These are phyloP conservation scores for Penicillium crustosum DNA, from an alignment of 2,329 filamentous ascomycete species.

Conservation along the genomic window DNA sequence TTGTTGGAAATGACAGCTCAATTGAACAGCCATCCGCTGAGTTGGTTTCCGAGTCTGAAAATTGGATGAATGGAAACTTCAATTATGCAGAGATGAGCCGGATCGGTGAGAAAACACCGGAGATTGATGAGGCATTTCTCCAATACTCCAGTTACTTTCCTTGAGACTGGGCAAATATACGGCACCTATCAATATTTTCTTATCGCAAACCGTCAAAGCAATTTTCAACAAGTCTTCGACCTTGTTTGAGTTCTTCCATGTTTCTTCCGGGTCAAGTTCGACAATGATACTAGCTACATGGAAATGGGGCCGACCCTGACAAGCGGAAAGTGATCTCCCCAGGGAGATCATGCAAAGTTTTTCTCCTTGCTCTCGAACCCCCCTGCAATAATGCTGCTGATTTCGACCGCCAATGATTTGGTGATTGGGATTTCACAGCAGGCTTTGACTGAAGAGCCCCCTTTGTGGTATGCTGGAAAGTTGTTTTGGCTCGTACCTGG, in stretches of 20 bases:
- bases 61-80: conserved; percentile 12
- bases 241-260: neutral
- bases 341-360: neutral
- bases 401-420: neutral
- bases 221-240: neutral
- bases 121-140: conserved; percentile 20
- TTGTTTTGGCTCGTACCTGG: neutral
- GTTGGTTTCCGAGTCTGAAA: neutral
- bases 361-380: neutral
- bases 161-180: neutral
- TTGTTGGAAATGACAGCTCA: neutral
- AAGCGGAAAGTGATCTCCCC: neutral
- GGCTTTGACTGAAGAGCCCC: neutral
- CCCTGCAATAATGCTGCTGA: neutral
- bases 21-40: neutral
- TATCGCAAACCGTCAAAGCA: neutral
- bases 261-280: neutral
- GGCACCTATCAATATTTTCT: neutral
- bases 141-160: conserved; percentile 15
- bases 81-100: conserved; percentile 26
- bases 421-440: neutral
- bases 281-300: neutral
- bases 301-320: neutral
- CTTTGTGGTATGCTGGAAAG: neutral
- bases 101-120: conserved; percentile 22